Conservation (phyloP, 169 alveolate genomes). For the Cyclospora cayetanensis region DNA sequence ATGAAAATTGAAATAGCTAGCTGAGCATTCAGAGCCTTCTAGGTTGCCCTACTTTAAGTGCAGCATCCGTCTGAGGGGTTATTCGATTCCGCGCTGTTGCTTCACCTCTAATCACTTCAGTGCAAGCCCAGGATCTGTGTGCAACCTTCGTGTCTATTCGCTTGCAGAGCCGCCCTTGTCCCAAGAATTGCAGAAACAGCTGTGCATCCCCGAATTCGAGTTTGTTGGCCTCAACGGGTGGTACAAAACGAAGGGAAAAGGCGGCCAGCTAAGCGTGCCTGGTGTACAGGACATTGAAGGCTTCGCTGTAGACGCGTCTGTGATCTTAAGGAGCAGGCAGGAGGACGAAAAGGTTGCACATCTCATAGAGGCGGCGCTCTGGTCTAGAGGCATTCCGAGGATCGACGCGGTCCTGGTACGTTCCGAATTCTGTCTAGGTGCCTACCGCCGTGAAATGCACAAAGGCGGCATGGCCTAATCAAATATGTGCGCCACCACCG, state of each 20-base stretch:
- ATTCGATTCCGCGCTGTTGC: no score
- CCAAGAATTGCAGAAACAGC: not conserved
- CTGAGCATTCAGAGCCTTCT: no score
- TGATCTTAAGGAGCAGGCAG: constrained; percentile 1
- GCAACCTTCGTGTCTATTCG: not conserved
- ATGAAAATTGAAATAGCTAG: no score
- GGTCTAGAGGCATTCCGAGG: constrained; percentile 56
- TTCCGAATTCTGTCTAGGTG: no score
- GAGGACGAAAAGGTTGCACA: constrained; percentile 36
- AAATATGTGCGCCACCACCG: no score
- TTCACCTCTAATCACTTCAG: no score
- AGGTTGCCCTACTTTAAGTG: no score
- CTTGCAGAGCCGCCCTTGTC: constrained; percentile 6
- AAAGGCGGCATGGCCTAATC: no score
- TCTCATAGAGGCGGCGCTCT: constrained; percentile 44
- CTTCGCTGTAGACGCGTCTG: constrained; percentile 5
- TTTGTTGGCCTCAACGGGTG: constrained; percentile 15
- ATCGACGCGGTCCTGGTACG: constrained; percentile 40
- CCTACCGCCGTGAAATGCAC: no score
- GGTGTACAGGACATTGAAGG: constrained; percentile 28
- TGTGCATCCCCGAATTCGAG: constrained; percentile 53
- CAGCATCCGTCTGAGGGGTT: no score
- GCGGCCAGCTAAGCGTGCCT: constrained; percentile 31
- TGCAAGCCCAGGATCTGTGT: no score
- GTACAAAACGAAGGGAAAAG: constrained; percentile 22